Evolutionary conservation across 768 basidiomycete genomes (phyloP), one percentile per base, ranked within the genome.

Genomic region (Coprinopsis cinerea): DNA sequence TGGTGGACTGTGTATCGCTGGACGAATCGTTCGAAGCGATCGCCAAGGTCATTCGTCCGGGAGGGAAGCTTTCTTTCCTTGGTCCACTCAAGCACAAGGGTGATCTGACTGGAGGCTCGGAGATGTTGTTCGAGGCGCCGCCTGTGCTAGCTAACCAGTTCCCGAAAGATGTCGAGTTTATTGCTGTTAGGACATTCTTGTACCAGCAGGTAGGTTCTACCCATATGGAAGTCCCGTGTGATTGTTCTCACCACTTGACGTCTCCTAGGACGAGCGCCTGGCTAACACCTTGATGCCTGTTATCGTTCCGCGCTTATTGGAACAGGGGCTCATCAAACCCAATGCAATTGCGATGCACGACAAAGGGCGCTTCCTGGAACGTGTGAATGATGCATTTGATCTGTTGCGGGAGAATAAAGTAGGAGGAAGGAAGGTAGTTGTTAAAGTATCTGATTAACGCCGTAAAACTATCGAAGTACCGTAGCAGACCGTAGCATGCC

Each of bases 361-460:
- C 40, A 55, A 74, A 44, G 76, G 74, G 1, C 56, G 64, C 11
- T 61, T 78, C 44, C 64, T 67, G 46, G 69, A 74, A 25, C 64
- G 77, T 22, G 69, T 72, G 1, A 64, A 59, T 14, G 56, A 50
- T n/a, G 78, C 73, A 0, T 55, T 78, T 35, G 69, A 75, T 43
- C 53, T 79, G 32, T 51, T 79, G 36, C 67, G 75, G 43, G 66
- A 71, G 27, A 76, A 76, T 53, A 67, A 72, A 58, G 59, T 77
- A 37, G 76, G 72, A 32, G 76, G 76, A 20, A 73, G 77, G 60
- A 80, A 78, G 49, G 65, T 76, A 1, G 59, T 78, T 1, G 65
- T 78, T 0, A 71, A 71, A 52, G 58, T 74, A 11, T 6, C 17
- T 17, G 13, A 39, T 13, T 47, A 20, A 41, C 43, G 9, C 37